Percentiles rank a stretch among this genome's conserved stretches.
Evolutionary conservation across 2,329 filamentous ascomycete genomes (phyloP).

Genomic region (Fusarium sp.): DNA sequence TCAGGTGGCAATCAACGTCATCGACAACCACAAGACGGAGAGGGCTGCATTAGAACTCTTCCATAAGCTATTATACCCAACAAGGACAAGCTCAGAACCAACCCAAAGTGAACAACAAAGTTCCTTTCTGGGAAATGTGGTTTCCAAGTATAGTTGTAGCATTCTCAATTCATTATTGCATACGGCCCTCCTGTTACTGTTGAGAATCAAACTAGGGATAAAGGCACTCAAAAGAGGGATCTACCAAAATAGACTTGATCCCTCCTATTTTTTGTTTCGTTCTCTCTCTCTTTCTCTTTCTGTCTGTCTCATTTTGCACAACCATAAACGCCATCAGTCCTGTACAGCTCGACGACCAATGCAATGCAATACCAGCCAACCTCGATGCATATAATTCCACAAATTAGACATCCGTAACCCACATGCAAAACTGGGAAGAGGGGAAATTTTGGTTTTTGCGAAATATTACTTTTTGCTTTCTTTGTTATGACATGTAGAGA

Average conservation of each 20-base stretch:
- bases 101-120: slow-evolving; percentile 15
- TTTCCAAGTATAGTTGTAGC: slow-evolving; percentile 8
- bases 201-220: slow-evolving; percentile 33
- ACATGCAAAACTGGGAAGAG: slow-evolving; percentile 33
- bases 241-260: slow-evolving; percentile 15
- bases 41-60: slow-evolving; percentile 14
- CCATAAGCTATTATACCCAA: slow-evolving; percentile 13
- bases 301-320: slow-evolving; percentile 34
- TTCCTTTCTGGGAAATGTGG: background rate
- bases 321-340: slow-evolving; percentile 48
- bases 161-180: slow-evolving; percentile 44
- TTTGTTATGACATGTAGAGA: slow-evolving; percentile 45
- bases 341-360: slow-evolving; percentile 46
- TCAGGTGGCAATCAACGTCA: slow-evolving; percentile 37
- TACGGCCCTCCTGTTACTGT: slow-evolving; percentile 34
- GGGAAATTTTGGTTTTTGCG: slow-evolving; percentile 34
- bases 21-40: slow-evolving; percentile 12
- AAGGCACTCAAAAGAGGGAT: slow-evolving; percentile 17
- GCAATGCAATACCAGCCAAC: slow-evolving; percentile 48
- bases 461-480: slow-evolving; percentile 48
- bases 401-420: slow-evolving; percentile 48
- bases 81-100: slow-evolving; percentile 17
- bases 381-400: slow-evolving; percentile 53
- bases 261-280: slow-evolving; percentile 11
- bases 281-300: slow-evolving; percentile 6